phyloP scores from a whole-genome alignment of 2,329 filamentous ascomycete species.

The Colletotrichum musicola region DNA sequence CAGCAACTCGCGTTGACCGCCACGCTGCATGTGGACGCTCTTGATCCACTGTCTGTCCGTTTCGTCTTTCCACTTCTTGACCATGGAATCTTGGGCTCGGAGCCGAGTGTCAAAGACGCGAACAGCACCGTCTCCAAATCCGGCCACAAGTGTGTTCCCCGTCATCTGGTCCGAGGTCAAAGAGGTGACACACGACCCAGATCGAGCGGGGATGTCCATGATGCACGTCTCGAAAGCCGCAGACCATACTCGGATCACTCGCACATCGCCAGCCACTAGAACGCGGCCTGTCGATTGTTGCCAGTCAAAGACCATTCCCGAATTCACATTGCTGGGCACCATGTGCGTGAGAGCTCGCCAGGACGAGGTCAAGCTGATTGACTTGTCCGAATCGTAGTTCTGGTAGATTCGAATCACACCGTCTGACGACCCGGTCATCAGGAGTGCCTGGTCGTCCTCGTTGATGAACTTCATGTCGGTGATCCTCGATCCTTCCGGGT shows the following conservation, averaged over 20 bases:
- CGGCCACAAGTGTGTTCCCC: slow-evolving; percentile 94
- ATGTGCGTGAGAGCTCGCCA: slow-evolving; percentile 95
- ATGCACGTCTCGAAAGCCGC: slow-evolving; percentile 93
- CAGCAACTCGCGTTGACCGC: slow-evolving; percentile 90
- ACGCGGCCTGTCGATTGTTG: slow-evolving; percentile 96
- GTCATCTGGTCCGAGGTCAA: slow-evolving; percentile 98
- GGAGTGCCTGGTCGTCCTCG: slow-evolving; percentile 93
- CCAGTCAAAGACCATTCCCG: slow-evolving; percentile 98
- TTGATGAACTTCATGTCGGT: slow-evolving; percentile 98
- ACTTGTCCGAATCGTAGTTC: slow-evolving; percentile 83
- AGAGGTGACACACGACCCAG: slow-evolving; percentile 94
- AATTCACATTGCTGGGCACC: slow-evolving; percentile 92
- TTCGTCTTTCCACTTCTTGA: slow-evolving; percentile 97
- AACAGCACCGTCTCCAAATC: slow-evolving; percentile 95
- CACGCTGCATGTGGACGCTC: slow-evolving; percentile 95
- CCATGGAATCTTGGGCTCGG: slow-evolving; percentile 89
- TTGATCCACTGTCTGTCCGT: slow-evolving; percentile 89
- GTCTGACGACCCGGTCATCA: slow-evolving; percentile 96
- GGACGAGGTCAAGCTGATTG: slow-evolving; percentile 87
- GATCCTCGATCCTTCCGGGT: slow-evolving; percentile 90
- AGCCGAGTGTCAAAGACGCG: slow-evolving; percentile 93
- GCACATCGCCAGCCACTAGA: slow-evolving; percentile 95
- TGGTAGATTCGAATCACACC: slow-evolving; percentile 94
- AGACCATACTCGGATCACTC: slow-evolving; percentile 96
- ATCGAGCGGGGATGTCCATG: slow-evolving; percentile 93